phyloP scores from a whole-genome alignment of 108 stramenopile species.

The Asterionellopsis glacialis region DNA sequence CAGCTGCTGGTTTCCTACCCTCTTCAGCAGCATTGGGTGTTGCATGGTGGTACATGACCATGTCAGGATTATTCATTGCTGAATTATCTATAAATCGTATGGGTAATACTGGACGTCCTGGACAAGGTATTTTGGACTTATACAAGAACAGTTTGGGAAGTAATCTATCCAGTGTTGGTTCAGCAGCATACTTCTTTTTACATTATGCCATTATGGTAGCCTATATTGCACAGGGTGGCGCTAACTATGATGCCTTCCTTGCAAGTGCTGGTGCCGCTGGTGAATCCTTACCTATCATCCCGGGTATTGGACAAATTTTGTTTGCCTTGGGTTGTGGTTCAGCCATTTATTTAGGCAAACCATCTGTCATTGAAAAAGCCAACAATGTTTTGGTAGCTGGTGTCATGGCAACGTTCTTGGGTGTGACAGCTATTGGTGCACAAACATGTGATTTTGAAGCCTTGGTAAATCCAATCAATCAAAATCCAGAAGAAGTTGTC shows the following conservation, averaged over 20 bases:
- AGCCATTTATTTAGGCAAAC: slow-evolving; percentile 26
- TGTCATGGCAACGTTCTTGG: slow-evolving; percentile 49
- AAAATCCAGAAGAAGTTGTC: slow-evolving; percentile 65
- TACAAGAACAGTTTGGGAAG: slow-evolving; percentile 41
- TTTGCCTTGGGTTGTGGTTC: slow-evolving; percentile 41
- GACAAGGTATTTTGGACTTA: slow-evolving; percentile 59
- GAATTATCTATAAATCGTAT: slow-evolving; percentile 76
- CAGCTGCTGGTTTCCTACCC: slow-evolving; percentile 66
- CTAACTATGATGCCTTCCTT: slow-evolving; percentile 34
- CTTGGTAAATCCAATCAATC: slow-evolving; percentile 38
- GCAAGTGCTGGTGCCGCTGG: slow-evolving; percentile 10
- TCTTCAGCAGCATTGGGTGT: slow-evolving; percentile 51
- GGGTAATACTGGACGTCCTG: slow-evolving; percentile 50
- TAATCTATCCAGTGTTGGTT: slow-evolving; percentile 40
- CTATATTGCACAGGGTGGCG: slow-evolving; percentile 82
- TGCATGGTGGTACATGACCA: slow-evolving; percentile 84
- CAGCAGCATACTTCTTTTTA: slow-evolving; percentile 71
- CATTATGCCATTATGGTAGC: slow-evolving; percentile 85
- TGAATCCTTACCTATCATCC: slow-evolving; percentile 1
- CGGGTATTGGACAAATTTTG: slow-evolving; percentile 26
- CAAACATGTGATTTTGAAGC: slow-evolving; percentile 47
- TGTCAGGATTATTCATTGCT: slow-evolving; percentile 80
- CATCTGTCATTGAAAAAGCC: slow-evolving; percentile 30
- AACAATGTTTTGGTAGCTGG: slow-evolving; percentile 59
- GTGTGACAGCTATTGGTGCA: slow-evolving; percentile 46